A percentile compares a stretch with the other conserved stretches of the same genome.
These are phyloP conservation scores for Lathyrus sativus DNA, from an alignment of 306 rosid genomes.

Conservation along the genomic window DNA sequence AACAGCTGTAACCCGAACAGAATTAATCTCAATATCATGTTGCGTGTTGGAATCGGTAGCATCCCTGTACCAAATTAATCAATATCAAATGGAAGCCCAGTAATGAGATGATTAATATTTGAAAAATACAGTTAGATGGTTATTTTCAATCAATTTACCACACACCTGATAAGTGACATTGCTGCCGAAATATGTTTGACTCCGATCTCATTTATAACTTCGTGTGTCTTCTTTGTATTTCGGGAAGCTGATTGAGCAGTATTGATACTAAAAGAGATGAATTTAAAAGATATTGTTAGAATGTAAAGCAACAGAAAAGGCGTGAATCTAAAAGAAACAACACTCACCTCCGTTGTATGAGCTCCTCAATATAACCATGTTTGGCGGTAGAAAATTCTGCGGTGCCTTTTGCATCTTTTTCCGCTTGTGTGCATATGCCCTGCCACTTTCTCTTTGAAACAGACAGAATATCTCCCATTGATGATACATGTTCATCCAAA, in stretches of 20 bases:
- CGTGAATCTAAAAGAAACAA: not conserved
- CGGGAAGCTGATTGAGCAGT: conserved; percentile 58
- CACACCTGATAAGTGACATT: conserved; percentile 70
- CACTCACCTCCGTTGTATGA: conserved; percentile 70
- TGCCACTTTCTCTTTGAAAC: conserved; percentile 90
- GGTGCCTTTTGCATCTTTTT: conserved; percentile 61
- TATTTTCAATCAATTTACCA: conserved; percentile 27
- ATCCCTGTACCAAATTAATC: conserved; percentile 46
- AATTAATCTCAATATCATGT: conserved; percentile 66
- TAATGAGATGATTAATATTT: not conserved
- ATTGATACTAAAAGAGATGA: conserved; percentile 47
- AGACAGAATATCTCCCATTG: conserved; percentile 67
- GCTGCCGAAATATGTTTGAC: conserved; percentile 56
- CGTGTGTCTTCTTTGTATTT: conserved; percentile 61
- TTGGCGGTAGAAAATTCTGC: conserved; percentile 77
- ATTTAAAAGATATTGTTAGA: conserved; percentile 20
- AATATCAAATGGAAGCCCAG: conserved; percentile 17
- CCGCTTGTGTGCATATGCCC: conserved; percentile 68
- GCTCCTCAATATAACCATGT: conserved; percentile 78
- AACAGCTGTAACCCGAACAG: conserved; percentile 62
- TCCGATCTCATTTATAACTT: conserved; percentile 67
- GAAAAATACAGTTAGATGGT: not conserved
- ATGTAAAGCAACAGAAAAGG: not conserved
- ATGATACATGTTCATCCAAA: conserved; percentile 74
- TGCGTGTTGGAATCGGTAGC: conserved; percentile 63